Evolutionary conservation across 2,329 filamentous ascomycete species (phyloP).

Genomic region (Teratosphaeria gauchensis): DNA sequence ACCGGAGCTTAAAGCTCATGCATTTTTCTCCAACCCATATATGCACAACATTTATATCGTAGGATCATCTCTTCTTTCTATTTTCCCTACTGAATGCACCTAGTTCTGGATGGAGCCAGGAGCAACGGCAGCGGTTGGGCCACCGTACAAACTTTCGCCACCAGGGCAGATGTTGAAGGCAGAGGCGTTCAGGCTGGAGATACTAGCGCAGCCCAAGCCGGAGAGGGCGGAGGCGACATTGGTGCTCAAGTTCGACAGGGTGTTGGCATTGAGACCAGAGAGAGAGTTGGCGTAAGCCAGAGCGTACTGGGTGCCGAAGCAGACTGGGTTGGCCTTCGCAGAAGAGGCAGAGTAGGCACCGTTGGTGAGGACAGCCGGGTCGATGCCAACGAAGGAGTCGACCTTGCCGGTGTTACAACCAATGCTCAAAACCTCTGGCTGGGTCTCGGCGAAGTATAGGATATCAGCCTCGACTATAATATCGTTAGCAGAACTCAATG

Average conservation of each 20-base stretch:
- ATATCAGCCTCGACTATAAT: slow-evolving; percentile 20
- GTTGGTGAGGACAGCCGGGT: slow-evolving; percentile 26
- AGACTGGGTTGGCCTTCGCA: slow-evolving; percentile 17
- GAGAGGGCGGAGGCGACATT: slow-evolving; percentile 1
- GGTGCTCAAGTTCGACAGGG: slow-evolving; percentile 4
- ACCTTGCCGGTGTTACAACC: slow-evolving; percentile 29
- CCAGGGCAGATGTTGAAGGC: slow-evolving; percentile 19
- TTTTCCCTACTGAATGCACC: not conserved
- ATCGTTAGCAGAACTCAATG: too few species aligned
- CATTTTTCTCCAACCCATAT: not conserved
- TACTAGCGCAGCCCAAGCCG: slow-evolving; percentile 12
- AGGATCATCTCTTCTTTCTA: not conserved
- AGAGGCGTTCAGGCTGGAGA: slow-evolving; percentile 17
- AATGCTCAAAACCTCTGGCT: slow-evolving; percentile 21
- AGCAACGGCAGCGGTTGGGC: slow-evolving; percentile 18
- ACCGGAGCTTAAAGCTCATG: too few species aligned
- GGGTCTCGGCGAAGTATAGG: slow-evolving; percentile 17
- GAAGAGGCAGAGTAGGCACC: slow-evolving; percentile 33
- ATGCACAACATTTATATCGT: not conserved
- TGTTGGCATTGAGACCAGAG: not conserved
- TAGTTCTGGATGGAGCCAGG: slow-evolving; percentile 17
- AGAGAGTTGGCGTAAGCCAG: slow-evolving; percentile 15
- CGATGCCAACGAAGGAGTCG: slow-evolving; percentile 26
- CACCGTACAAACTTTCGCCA: slow-evolving; percentile 21
- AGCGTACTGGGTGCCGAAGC: slow-evolving; percentile 18